Evolutionary conservation across 139 green algal species (phyloP).

Genomic region (Edaphochlamys debaryana): DNA sequence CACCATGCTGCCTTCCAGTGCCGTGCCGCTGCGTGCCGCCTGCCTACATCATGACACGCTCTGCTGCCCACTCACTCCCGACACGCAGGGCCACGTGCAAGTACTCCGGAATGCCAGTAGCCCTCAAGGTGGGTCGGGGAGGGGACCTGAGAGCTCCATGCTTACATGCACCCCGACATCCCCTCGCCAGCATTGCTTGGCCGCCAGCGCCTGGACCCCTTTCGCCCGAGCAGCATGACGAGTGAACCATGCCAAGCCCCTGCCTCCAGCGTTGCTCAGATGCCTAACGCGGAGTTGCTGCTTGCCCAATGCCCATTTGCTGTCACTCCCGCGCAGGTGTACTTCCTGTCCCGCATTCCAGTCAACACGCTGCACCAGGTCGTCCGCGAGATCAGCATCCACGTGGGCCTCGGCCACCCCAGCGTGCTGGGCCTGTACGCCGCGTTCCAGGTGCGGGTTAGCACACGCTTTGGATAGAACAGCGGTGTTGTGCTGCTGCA

Average conservation of each 20-base stretch:
- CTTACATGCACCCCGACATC: not conserved
- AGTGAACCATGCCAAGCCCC: too few species aligned
- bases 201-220: too few species aligned
- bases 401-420: not conserved
- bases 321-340: not conserved
- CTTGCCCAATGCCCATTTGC: too few species aligned
- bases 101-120: not conserved
- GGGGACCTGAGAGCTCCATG: not conserved
- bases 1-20: too few species aligned
- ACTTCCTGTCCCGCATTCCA: not conserved
- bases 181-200: not conserved
- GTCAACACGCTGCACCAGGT: conserved; percentile 4
- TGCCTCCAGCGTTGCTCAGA: too few species aligned
- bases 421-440: conserved; percentile 1
- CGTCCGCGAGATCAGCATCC: conserved; percentile 9
- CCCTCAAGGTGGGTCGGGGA: not conserved
- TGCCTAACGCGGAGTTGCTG: too few species aligned
- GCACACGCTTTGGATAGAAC: too few species aligned
- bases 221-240: too few species aligned
- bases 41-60: too few species aligned
- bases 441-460: conserved; percentile 1
- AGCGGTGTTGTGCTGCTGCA: too few species aligned
- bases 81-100: conserved; percentile 9
- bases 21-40: too few species aligned
- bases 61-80: too few species aligned